Percentiles rank a stretch among this genome's conserved stretches.
Evolutionary conservation across 495 filamentous ascomycete genomes (phyloP).

Genomic region (Mycothermus thermophilus): DNA sequence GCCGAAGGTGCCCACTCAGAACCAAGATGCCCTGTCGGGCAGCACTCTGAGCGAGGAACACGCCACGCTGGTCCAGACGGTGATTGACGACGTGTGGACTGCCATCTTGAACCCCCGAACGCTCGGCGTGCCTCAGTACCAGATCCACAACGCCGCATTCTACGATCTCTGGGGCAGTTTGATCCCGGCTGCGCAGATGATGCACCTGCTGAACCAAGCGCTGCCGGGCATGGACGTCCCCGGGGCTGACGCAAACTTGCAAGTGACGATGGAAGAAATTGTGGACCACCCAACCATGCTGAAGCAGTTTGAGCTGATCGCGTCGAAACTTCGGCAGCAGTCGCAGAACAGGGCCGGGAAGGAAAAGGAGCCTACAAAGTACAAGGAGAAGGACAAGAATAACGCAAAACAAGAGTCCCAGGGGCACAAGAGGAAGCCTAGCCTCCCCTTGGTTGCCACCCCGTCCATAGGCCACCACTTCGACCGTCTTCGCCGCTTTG

Average conservation of each 20-base stretch:
- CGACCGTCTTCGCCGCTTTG: conserved; percentile 20
- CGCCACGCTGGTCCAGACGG: conserved; percentile 19
- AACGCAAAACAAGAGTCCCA: conserved; percentile 7
- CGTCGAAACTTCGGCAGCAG: conserved; percentile 23
- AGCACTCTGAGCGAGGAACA: conserved; percentile 14
- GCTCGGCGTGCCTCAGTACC: conserved; percentile 26
- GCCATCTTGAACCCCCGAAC: conserved; percentile 25
- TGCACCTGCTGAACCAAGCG: conserved; percentile 28
- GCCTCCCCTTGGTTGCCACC: conserved; percentile 11
- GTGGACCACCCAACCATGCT: conserved; percentile 35
- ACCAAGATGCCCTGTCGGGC: no score
- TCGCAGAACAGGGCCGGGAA: conserved; percentile 3
- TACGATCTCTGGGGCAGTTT: conserved; percentile 37
- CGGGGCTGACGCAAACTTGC: conserved; percentile 11
- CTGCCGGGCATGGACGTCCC: conserved; percentile 14
- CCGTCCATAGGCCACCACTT: conserved; percentile 16
- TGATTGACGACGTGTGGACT: conserved; percentile 28
- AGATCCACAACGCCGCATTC: conserved; percentile 32
- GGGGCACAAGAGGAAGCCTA: conserved; percentile 15
- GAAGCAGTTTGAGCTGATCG: conserved; percentile 34
- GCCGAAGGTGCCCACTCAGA: conserved; percentile 5
- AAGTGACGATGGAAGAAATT: conserved; percentile 32
- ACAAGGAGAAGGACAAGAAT: conserved; percentile 10
- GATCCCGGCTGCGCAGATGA: conserved; percentile 31
- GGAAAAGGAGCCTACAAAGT: conserved; percentile 7